Base-by-base conservation (phyloP, 371 early-diverging fungal species). In the Mucor lusitanicus region DNA sequence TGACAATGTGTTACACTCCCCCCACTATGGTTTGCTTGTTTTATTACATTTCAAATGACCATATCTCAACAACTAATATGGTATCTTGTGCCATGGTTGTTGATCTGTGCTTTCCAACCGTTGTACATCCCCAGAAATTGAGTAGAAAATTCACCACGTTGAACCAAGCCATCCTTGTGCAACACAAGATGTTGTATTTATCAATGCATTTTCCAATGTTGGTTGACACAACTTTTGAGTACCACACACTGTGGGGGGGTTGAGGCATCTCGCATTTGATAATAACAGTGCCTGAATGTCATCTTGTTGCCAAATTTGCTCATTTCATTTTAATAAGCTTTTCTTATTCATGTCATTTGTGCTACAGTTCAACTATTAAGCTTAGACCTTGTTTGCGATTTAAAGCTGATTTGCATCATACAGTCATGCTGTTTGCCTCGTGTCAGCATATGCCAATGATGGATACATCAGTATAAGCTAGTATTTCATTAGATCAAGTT, bases 1-100 rank as follows among this genome's bases (percentile, higher is more conserved):
- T 61, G 46, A 23, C 23, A 30, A 44, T 61, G 19, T 48, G 35
- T 50, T 48, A 48, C 27, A 7, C 54, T 60, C 35, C 37, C 61
- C 62, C 61, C 67, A n/a, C n/a, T n/a, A 67, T 40, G 61, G 55
- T 44, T 62, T 62, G 62, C 55, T 61, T 61, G 19, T 9, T 32
- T 56, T 33, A 32, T 32, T 17, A 17, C 11, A 56, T 63, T 63
- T 37, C 54, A 63, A 48, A 48, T 63, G 46, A 63, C 63, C 30
- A 33, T 46, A 39, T 17, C n/a, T 35, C 28, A 32, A 37, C 23
- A 53, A 12, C 25, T 35, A 27, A 37, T 17, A 23, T 46, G 48
- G 21, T 15, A 3, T 23, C 11, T 53, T 53, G 53, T 28, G 21
- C 50, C 32, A 46, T 50, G 6, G 13, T 17, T 37, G 63, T 50